Conservation (phyloP, 2,329 filamentous ascomycete species). For the Rachicladosporium sp. region DNA sequence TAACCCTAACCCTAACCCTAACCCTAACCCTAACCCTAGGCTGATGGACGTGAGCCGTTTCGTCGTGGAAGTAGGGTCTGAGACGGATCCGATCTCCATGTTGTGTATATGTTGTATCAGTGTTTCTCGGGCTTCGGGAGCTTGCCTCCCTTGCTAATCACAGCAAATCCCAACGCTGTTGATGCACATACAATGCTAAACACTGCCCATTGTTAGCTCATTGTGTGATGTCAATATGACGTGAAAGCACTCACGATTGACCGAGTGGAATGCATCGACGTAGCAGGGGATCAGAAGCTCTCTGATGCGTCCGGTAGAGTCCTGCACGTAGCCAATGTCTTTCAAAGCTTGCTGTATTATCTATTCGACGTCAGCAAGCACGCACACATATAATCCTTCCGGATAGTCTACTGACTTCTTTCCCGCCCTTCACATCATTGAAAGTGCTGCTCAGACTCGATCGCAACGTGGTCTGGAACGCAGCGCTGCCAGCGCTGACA, state of each 20-base stretch:
- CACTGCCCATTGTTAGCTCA: background rate
- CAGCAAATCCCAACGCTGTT: background rate
- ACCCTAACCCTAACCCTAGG: no score
- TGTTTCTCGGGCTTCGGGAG: no score
- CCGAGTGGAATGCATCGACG: slow-evolving; percentile 15
- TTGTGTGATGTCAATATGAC: no score
- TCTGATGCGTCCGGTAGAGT: slow-evolving; percentile 10
- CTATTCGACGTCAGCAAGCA: slow-evolving; percentile 13
- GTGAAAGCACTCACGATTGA: slow-evolving; percentile 14
- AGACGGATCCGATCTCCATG: no score
- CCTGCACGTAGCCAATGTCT: slow-evolving; percentile 28
- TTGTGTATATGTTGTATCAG: no score
- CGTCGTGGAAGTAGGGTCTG: no score
- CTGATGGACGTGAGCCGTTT: no score
- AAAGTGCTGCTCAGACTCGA: slow-evolving; percentile 22
- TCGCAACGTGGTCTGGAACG: slow-evolving; percentile 26
- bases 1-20: no score
- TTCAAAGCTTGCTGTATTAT: slow-evolving; percentile 30
- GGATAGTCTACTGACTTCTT: slow-evolving; percentile 12
- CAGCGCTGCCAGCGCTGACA: slow-evolving; percentile 26
- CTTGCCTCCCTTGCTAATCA: slow-evolving; percentile 1
- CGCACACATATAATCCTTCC: no score
- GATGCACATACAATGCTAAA: slow-evolving; percentile 1
- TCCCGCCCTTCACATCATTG: slow-evolving; percentile 16
- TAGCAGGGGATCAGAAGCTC: slow-evolving; percentile 15